Base-by-base conservation (phyloP, 352 stramenopile species). In the Pythium myriotylum region DNA sequence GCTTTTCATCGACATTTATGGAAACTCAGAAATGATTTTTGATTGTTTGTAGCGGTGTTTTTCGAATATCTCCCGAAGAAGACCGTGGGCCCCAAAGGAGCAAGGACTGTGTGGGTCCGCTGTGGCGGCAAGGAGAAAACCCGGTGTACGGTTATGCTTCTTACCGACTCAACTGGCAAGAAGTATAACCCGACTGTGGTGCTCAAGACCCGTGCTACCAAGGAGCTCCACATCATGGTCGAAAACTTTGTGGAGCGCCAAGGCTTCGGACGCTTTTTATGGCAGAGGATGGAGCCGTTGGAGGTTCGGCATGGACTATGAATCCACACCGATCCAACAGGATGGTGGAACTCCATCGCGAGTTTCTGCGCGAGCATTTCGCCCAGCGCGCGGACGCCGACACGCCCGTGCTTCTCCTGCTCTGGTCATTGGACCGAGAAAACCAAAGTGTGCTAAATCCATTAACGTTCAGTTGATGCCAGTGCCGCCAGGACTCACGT, bases 21-120 rank as follows among this genome's bases (percentile, higher is more conserved):
- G 8, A 46, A 19, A 22, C 22, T n/a, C 22, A 14, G 22, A 12
- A 46, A 46, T 46, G 40, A 12, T 22, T n/a, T 46, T 8, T 14
- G 6, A n/a, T n/a, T n/a, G n/a, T n/a, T n/a, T 46, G 16, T 46
- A 46, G 40, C 40, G 7, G 40, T 46, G 7, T 59, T 27, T 71
- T 78, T 49, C 55, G 48, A 80, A 24, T 80, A 79, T 45, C 17
- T 77, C 0, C 59, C 68, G 0, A 67, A 66, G 54, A 63, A 58
- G n/a, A 76, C 59, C 3, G 55, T 80, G 10, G 68, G 52, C 23
- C 23, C 9, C 5, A 33, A 37, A 3, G 59, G 61, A 0, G 27
- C 39, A 1, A 77, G 73, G 48, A 74, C 54, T 2, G 59, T 76
- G 17, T 77, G 68, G 65, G 62, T 74, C 4, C 35, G 55, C 1